These are phyloP conservation scores for Pichia pseudocactophila DNA, from an alignment of 805 yeast genomes.

Conservation along the genomic window DNA sequence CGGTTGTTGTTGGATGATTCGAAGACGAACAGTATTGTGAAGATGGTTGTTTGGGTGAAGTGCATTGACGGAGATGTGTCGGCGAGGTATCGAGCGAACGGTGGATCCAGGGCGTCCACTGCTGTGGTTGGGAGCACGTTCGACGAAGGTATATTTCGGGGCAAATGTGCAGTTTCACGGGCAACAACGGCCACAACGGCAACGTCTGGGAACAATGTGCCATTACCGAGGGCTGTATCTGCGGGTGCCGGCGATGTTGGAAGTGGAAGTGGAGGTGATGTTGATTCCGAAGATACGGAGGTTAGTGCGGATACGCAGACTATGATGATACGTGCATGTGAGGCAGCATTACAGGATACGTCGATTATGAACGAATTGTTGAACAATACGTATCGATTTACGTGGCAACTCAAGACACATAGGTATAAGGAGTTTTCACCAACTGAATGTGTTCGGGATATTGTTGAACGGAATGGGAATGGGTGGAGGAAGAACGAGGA, in stretches of 20 bases:
- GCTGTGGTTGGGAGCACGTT: too few relatives aligned
- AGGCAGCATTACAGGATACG: slow-evolving; percentile 2
- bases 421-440: slow-evolving; percentile 47
- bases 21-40: slow-evolving; percentile 74
- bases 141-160: too few relatives aligned
- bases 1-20: slow-evolving; percentile 68
- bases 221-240: neutral
- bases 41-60: slow-evolving; percentile 37
- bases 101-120: too few relatives aligned
- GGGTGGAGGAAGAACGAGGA: slow-evolving; percentile 53
- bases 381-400: slow-evolving; percentile 24
- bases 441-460: slow-evolving; percentile 63
- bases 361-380: slow-evolving; percentile 18
- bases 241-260: neutral
- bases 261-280: too few relatives aligned
- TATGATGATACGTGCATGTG: slow-evolving; percentile 11
- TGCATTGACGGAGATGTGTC: slow-evolving; percentile 6
- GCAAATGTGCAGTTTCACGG: too few relatives aligned
- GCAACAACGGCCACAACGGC: neutral
- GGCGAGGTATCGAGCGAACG: neutral
- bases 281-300: neutral
- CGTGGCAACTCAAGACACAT: slow-evolving; percentile 23
- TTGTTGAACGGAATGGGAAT: slow-evolving; percentile 53
- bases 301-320: slow-evolving; percentile 3
- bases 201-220: neutral